Conservation (phyloP, 2,329 filamentous ascomycete genomes). For the Rhinocladiella similis region DNA sequence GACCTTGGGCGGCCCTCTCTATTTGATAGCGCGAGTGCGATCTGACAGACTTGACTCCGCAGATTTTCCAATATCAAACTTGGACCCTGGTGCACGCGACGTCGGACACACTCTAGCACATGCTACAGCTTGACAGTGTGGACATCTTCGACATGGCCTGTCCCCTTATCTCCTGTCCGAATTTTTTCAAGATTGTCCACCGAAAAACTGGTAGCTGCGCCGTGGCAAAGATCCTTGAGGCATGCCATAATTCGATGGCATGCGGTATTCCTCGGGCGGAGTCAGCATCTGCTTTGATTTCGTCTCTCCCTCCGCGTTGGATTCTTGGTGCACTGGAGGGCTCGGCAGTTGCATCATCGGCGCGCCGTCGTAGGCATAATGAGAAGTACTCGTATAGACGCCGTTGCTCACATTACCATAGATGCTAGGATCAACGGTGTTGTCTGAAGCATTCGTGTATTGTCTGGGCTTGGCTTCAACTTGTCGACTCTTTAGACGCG, state of each 20-base stretch:
- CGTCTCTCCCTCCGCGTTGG: neutral
- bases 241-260: conserved; percentile 12
- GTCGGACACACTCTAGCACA: neutral
- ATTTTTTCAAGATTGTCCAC: conserved; percentile 9
- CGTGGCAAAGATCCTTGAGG: conserved; percentile 25
- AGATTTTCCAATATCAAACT: no score
- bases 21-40: neutral
- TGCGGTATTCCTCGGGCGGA: conserved; percentile 20
- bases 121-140: neutral
- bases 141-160: neutral
- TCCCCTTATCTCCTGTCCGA: neutral
- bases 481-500: conserved; percentile 24
- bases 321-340: conserved; percentile 18
- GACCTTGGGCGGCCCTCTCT: neutral
- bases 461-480: conserved; percentile 10
- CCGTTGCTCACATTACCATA: conserved; percentile 4
- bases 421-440: neutral
- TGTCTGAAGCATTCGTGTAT: conserved; percentile 1
- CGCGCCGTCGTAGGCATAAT: conserved; percentile 8
- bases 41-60: no score
- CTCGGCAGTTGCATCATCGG: conserved; percentile 17
- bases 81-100: conserved; percentile 10
- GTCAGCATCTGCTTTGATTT: conserved; percentile 18
- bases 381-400: conserved; percentile 1
- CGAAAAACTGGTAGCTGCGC: conserved; percentile 28